phyloP scores from a whole-genome alignment of 2,329 filamentous ascomycete species.

The Pseudogymnoascus sp. region DNA sequence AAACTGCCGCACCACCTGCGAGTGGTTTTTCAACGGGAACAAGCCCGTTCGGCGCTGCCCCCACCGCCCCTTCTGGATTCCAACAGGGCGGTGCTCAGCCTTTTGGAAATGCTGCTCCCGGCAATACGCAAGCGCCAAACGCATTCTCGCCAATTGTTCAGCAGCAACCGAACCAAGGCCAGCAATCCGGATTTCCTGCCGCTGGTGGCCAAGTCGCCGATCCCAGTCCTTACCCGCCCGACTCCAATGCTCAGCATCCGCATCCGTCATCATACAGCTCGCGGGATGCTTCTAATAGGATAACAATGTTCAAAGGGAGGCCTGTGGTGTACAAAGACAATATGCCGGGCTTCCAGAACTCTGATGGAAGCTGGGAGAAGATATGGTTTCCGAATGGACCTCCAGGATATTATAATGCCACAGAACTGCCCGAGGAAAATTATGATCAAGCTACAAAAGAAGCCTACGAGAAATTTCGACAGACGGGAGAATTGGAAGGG shows the following conservation, averaged over 20 bases:
- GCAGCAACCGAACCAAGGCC: neutral
- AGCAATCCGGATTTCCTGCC: neutral
- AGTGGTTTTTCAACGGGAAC: slow-evolving; percentile 4
- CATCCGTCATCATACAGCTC: slow-evolving; percentile 18
- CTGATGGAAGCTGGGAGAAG: slow-evolving; percentile 50
- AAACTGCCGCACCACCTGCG: neutral
- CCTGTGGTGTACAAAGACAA: slow-evolving; percentile 51
- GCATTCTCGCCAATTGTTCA: slow-evolving; percentile 15
- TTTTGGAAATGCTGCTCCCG: slow-evolving; percentile 28
- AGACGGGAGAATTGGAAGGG: slow-evolving; percentile 60
- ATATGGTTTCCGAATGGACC: slow-evolving; percentile 70
- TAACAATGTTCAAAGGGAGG: slow-evolving; percentile 56
- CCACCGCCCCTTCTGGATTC: neutral
- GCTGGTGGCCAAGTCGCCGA: slow-evolving; percentile 1
- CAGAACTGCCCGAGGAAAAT: slow-evolving; percentile 47
- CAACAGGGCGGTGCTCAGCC: slow-evolving; percentile 20
- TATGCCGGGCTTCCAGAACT: slow-evolving; percentile 40
- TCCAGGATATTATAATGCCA: slow-evolving; percentile 54
- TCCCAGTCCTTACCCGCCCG: slow-evolving; percentile 8
- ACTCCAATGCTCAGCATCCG: slow-evolving; percentile 12
- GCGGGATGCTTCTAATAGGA: slow-evolving; percentile 26
- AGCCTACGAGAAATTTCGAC: slow-evolving; percentile 57
- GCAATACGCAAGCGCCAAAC: slow-evolving; percentile 18
- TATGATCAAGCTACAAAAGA: slow-evolving; percentile 54
- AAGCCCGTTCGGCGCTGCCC: neutral